A percentile compares a stretch with the other conserved stretches of the same genome.
Conservation (phyloP, 768 basidiomycete species). For the Suillus subalutaceus region DNA sequence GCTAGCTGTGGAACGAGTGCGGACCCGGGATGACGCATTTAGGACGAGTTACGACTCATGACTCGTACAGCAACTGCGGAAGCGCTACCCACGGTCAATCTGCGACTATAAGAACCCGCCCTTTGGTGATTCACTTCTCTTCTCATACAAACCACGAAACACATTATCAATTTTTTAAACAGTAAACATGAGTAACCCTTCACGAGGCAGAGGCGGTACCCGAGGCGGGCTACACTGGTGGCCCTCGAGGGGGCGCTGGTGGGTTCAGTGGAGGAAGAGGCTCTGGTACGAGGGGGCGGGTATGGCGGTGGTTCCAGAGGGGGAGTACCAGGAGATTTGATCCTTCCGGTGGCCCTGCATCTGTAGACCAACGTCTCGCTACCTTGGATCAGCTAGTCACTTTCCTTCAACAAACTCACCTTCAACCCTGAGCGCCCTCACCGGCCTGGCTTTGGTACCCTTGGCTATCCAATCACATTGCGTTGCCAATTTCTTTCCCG, state of each 20-base stretch:
- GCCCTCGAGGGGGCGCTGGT: conserved; percentile 11
- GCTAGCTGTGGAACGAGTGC: background rate
- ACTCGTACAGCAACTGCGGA: background rate
- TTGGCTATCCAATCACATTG: conserved; percentile 42
- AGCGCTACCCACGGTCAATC: background rate
- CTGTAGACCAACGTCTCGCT: conserved; percentile 38
- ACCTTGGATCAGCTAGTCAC: conserved; percentile 29
- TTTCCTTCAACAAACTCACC: conserved; percentile 30
- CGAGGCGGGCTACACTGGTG: conserved; percentile 13
- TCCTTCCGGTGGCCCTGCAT: conserved; percentile 34
- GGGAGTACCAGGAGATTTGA: conserved; percentile 28
- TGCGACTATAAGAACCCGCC: conserved; percentile 1
- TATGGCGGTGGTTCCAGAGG: conserved; percentile 30
- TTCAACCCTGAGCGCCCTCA: conserved; percentile 42
- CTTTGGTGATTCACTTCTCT: background rate
- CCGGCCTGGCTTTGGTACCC: conserved; percentile 48
- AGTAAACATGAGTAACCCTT: conserved; percentile 5
- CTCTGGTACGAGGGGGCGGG: conserved; percentile 22
- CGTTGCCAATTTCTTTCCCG: conserved; percentile 55
- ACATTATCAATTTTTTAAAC: background rate
- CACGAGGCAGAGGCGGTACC: conserved; percentile 17
- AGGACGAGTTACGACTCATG: background rate
- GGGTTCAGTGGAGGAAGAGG: conserved; percentile 18
- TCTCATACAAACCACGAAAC: background rate
- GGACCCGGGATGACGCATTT: background rate